These are phyloP conservation scores for Dioscorea dumetorum DNA, from an alignment of 106 monocot genomes.

Conservation along the genomic window DNA sequence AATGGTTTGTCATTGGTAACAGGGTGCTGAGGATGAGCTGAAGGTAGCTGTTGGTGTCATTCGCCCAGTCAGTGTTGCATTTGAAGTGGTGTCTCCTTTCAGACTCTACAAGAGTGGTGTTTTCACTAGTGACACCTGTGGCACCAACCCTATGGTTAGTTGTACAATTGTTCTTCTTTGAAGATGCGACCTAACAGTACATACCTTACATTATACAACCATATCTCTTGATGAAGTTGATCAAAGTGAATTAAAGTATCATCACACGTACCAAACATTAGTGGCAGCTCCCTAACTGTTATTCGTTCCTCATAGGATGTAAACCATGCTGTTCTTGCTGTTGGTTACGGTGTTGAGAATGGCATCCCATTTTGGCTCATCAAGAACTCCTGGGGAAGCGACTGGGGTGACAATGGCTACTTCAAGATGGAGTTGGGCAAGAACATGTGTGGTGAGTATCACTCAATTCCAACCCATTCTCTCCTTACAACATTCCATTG, in stretches of 20 bases:
- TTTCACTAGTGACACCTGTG: constrained; percentile 70
- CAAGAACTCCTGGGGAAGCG: constrained; percentile 78
- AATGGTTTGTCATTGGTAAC: background rate
- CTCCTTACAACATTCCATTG: background rate
- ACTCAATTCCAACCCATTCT: background rate
- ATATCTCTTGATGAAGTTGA: too few relatives aligned
- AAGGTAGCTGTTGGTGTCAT: constrained; percentile 86
- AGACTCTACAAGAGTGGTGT: constrained; percentile 74
- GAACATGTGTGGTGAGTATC: constrained; percentile 92
- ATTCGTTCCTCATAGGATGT: constrained; percentile 39
- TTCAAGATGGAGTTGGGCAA: constrained; percentile 99
- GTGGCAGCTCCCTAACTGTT: too few relatives aligned
- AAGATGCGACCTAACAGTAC: too few relatives aligned
- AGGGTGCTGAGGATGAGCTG: constrained; percentile 88
- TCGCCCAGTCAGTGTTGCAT: constrained; percentile 92
- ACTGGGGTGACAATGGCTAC: constrained; percentile 82
- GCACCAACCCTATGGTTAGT: constrained; percentile 58
- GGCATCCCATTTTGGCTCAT: constrained; percentile 75
- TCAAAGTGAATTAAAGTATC: too few relatives aligned
- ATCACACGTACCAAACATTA: too few relatives aligned
- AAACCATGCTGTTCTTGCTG: constrained; percentile 82
- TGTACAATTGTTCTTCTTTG: background rate
- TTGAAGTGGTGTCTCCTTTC: constrained; percentile 68
- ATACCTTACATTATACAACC: too few relatives aligned
- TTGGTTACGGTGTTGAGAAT: constrained; percentile 72